Evolutionary conservation across 257 asterid genomes (phyloP), one percentile per base, ranked within the genome.

Genomic region (Nicotiana otophora): DNA sequence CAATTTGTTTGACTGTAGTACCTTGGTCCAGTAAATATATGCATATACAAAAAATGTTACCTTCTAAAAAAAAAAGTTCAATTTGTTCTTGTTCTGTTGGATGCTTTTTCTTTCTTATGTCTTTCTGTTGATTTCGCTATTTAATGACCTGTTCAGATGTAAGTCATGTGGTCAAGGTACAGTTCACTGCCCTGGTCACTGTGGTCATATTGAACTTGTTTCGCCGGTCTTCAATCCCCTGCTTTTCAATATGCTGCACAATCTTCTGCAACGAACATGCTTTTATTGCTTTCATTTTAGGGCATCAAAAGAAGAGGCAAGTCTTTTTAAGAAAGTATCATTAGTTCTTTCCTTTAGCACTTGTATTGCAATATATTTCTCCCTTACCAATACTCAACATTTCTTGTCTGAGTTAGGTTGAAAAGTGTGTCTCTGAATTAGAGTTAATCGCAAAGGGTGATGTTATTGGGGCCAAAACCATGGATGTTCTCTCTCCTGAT

Each of bases 121-220:
- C 55, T 31, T 57, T 78, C 48, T 34, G 31, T 11, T 72, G 55
- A 31, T 60, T 51, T 85, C 11, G 9, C 46, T 62, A n/a, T 30
- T 20, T 28, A 36, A 51, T 81, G 80, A 76, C 53, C 65, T 67
- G 33, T 86, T 95, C 93, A 96, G 99, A 10, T 96, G 99, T 87
- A 88, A 89, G 86, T 78, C 95, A 20, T 96, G 99, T 86, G 97
- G 97, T 84, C 94, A 84, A 87, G 83, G 91, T 31, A 58, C 88
- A 23, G 81, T 17, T 78, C 76, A 75, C 62, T 96, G 98, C 84
- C 54, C 86, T 14, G 99, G 99, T 81, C 98, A 96, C 84, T 96
- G 95, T 87, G 99, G 99, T 58, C 94, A 94, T 66, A 93, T 96
- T 34, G 97, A 93, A 66, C 98, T 96, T 55, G 97, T 92, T 83